A percentile compares a stretch with the other conserved stretches of the same genome.
These are phyloP conservation scores for Microbotryum silenes-acaulis DNA, from an alignment of 1,284 basidiomycete genomes.

Conservation along the genomic window DNA sequence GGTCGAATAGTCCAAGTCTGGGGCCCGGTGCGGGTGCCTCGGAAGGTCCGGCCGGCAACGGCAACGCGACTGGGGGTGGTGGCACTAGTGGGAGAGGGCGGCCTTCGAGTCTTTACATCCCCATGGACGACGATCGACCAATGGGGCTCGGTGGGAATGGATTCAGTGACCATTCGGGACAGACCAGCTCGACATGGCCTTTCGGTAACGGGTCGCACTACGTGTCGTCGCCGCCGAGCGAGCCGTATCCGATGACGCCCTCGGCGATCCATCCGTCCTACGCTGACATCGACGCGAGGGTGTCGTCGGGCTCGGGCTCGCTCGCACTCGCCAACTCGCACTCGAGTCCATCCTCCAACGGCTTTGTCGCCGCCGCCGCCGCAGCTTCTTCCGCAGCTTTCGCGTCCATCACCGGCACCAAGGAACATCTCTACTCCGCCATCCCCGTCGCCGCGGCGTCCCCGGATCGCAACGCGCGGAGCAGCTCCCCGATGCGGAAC, in stretches of 20 bases:
- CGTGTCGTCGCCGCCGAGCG: not conserved
- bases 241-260: constrained; percentile 11
- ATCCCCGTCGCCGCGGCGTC: constrained; percentile 12
- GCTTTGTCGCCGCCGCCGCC: too few species aligned
- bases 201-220: constrained; percentile 4
- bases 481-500: too few species aligned
- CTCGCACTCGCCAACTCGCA: too few species aligned
- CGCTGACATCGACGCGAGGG: constrained; percentile 7
- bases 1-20: too few species aligned
- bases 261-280: constrained; percentile 29
- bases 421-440: constrained; percentile 15
- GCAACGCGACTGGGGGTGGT: too few species aligned
- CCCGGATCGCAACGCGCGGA: not conserved
- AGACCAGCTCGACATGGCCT: constrained; percentile 20
- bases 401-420: too few species aligned
- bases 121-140: constrained; percentile 15
- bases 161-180: not conserved
- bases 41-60: too few species aligned
- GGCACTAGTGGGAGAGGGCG: constrained; percentile 1
- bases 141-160: not conserved
- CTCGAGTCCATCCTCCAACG: too few species aligned
- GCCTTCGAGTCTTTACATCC: constrained; percentile 26
- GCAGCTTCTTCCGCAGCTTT: too few species aligned
- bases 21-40: too few species aligned
- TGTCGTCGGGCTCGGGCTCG: too few species aligned